These are phyloP conservation scores for Pythium aristosporum DNA, from an alignment of 352 stramenopile species.

Conservation along the genomic window DNA sequence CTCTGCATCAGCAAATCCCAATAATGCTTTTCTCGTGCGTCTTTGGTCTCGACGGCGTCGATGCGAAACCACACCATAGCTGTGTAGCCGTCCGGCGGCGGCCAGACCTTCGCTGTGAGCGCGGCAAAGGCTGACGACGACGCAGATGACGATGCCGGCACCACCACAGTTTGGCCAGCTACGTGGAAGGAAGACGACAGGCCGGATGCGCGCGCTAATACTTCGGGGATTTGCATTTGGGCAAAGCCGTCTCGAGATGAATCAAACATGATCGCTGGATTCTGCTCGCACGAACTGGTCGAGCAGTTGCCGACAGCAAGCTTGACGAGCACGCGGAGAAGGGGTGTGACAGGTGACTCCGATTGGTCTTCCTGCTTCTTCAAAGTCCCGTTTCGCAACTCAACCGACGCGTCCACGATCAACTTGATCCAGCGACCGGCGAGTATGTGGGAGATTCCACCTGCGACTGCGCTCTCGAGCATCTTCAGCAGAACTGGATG, in stretches of 20 bases:
- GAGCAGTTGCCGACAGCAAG: conserved; percentile 1
- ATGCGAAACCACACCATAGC: conserved; percentile 69
- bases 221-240: conserved; percentile 66
- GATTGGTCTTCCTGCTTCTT: neutral
- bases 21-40: conserved; percentile 62
- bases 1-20: conserved; percentile 54
- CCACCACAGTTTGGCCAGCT: too few species aligned
- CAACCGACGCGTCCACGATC: conserved; percentile 11
- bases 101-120: conserved; percentile 55
- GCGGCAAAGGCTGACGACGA: conserved; percentile 31
- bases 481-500: conserved; percentile 10
- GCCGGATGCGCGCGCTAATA: conserved; percentile 33
- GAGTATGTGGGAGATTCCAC: conserved; percentile 15
- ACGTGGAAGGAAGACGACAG: conserved; percentile 9
- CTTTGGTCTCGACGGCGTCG: conserved; percentile 53
- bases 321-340: conserved; percentile 16
- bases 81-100: conserved; percentile 61
- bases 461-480: conserved; percentile 13
- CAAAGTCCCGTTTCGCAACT: neutral
- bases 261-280: conserved; percentile 45
- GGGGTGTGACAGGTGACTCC: neutral
- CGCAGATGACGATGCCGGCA: conserved; percentile 15
- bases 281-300: neutral
- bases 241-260: conserved; percentile 57
- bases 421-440: conserved; percentile 29